These are phyloP conservation scores for Xylaria digitata DNA, from an alignment of 2,329 filamentous ascomycete genomes.

Conservation along the genomic window DNA sequence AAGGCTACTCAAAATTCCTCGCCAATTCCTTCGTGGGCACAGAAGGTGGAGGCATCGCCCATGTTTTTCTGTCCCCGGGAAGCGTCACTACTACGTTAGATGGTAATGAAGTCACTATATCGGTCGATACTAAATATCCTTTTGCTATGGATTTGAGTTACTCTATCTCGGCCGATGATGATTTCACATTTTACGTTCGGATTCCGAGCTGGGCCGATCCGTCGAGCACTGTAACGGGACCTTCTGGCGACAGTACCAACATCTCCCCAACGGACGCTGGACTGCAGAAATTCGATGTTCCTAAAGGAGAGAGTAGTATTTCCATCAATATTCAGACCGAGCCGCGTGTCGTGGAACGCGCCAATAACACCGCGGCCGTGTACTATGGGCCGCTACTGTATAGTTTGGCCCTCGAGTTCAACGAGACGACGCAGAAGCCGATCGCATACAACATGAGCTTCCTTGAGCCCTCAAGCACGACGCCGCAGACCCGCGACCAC, in stretches of 20 bases:
- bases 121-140: constrained; percentile 61
- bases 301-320: constrained; percentile 40
- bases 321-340: constrained; percentile 45
- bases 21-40: constrained; percentile 60
- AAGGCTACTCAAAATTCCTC: constrained; percentile 67
- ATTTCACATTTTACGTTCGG: constrained; percentile 50
- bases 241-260: constrained; percentile 16
- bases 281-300: constrained; percentile 44
- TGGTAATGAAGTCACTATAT: constrained; percentile 55
- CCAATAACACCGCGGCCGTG: constrained; percentile 49
- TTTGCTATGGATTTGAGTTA: constrained; percentile 49
- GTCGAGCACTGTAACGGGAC: constrained; percentile 40
- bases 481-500: constrained; percentile 47
- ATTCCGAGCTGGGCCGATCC: constrained; percentile 49
- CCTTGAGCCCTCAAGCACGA: constrained; percentile 41
- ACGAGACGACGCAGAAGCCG: constrained; percentile 39
- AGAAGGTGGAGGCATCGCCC: constrained; percentile 61
- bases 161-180: constrained; percentile 46
- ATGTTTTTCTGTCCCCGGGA: constrained; percentile 62
- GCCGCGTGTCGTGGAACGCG: constrained; percentile 46
- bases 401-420: constrained; percentile 47
- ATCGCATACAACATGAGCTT: constrained; percentile 38
- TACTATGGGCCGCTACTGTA: constrained; percentile 51
- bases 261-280: constrained; percentile 42
- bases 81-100: constrained; percentile 54